Conservation (phyloP, 2,329 filamentous ascomycete genomes). For the Nemania abortiva region DNA sequence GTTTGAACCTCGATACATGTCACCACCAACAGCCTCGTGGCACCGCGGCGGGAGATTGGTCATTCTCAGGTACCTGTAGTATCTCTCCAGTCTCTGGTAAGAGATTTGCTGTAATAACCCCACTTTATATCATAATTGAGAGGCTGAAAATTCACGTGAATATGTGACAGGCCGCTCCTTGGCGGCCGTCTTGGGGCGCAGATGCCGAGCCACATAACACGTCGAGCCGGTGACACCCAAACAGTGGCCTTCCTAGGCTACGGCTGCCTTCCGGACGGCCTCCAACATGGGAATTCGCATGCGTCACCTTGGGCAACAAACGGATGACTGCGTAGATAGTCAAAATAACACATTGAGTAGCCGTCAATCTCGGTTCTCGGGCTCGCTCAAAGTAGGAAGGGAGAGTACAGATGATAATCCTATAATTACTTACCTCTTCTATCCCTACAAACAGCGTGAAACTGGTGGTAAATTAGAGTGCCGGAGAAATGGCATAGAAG, state of each 20-base stretch:
- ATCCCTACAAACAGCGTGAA: not conserved
- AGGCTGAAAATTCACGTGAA: not conserved
- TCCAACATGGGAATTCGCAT: not conserved
- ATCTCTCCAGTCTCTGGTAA: not conserved
- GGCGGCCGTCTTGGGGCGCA: conserved; percentile 9
- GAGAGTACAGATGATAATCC: not conserved
- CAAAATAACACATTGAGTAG: no score
- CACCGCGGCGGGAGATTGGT: not conserved
- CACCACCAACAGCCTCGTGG: not conserved
- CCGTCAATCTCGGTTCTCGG: not conserved
- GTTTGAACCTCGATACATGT: not conserved
- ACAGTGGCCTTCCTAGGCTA: no score
- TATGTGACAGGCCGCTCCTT: not conserved
- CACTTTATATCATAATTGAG: not conserved
- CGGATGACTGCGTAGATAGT: not conserved
- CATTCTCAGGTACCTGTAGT: not conserved
- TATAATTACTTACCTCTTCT: not conserved
- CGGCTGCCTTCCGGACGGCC: conserved; percentile 5
- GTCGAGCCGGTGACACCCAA: no score
- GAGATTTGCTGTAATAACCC: not conserved
- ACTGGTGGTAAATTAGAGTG: not conserved
- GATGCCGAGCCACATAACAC: conserved; percentile 11
- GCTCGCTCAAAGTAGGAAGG: not conserved
- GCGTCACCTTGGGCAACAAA: not conserved
- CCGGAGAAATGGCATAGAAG: not conserved